These are phyloP conservation scores for Aspergillus ellipticus DNA, from an alignment of 495 filamentous ascomycete species.

Conservation along the genomic window DNA sequence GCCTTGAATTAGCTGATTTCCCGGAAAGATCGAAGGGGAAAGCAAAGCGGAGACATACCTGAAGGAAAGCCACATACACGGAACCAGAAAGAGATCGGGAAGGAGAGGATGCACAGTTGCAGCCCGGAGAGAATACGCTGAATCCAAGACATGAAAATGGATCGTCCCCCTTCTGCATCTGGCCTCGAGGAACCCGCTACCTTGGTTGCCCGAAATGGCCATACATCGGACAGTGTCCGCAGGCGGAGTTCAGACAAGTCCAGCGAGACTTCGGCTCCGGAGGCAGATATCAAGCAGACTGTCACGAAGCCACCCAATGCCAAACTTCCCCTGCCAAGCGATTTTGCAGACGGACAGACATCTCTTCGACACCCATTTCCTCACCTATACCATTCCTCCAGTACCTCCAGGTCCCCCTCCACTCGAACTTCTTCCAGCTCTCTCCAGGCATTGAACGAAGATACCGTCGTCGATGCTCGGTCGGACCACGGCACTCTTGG, in stretches of 20 bases:
- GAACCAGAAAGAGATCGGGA: neutral
- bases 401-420: conserved; percentile 34
- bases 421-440: conserved; percentile 46
- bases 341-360: conserved; percentile 31
- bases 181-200: conserved; percentile 31
- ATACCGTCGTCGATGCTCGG: conserved; percentile 39
- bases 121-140: conserved; percentile 8
- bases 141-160: conserved; percentile 31
- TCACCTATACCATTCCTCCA: conserved; percentile 36
- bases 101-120: conserved; percentile 21
- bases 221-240: conserved; percentile 18
- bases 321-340: conserved; percentile 22
- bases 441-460: conserved; percentile 44
- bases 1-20: conserved; percentile 22
- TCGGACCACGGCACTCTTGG: conserved; percentile 30
- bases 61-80: neutral
- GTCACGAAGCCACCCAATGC: conserved; percentile 28
- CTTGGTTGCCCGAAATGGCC: conserved; percentile 25
- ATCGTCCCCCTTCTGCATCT: conserved; percentile 29
- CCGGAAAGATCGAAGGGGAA: conserved; percentile 16
- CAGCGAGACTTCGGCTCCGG: conserved; percentile 26
- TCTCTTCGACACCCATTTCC: conserved; percentile 38
- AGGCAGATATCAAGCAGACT: conserved; percentile 21
- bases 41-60: conserved; percentile 11
- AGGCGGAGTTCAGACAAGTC: conserved; percentile 20